Evolutionary conservation across 2,329 filamentous ascomycete species (phyloP), one percentile per base, ranked within the genome.

Genomic region (Verticillium klebahnii): DNA sequence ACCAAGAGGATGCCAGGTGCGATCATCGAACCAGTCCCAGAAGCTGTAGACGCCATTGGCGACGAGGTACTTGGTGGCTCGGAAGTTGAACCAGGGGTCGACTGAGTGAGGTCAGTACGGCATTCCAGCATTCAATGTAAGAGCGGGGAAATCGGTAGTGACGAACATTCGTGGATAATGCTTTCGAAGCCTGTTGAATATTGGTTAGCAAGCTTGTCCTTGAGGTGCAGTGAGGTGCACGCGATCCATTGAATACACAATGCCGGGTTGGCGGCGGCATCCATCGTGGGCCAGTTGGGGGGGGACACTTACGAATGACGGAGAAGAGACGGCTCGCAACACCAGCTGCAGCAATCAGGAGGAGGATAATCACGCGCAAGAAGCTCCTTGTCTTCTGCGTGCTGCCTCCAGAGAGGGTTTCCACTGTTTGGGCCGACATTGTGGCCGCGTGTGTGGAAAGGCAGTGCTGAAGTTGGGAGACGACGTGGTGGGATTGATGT

Each of bases 21-120:
- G 89, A 82, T 99, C 95, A 78, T 99, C 95, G 74, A 99, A 99
- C 95, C 95, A 99, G 77, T 99, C 94, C 95, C 95, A 99, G 76
- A 99, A 99, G 77, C 91, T 93, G 78, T 97, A 96, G 81, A 99
- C 98, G 71, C 95, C 95, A 88, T 99, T 87, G 73, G 94, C 87
- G 61, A 99, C 92, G 61, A 99, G 86, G 73, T 99, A 98, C 79
- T 98, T 98, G 61, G 95, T 98, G 68, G 95, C 95, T 77, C 95
- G 86, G 80, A 99, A 99, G 80, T 99, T 99, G 82, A 99, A 99
- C 95, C 95, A 99, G 39, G 95, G 95, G 79, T 99, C 95, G 80
- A 99, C 94, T 99, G 74, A 55, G 72, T 58, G 67, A 25, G 31
- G 68, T 74, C 68, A 73, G 72, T 65, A 25, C 12, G 19, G n/a